Evolutionary conservation across 1,284 basidiomycete genomes (phyloP).

Genomic region (Ustilago cynodontis): DNA sequence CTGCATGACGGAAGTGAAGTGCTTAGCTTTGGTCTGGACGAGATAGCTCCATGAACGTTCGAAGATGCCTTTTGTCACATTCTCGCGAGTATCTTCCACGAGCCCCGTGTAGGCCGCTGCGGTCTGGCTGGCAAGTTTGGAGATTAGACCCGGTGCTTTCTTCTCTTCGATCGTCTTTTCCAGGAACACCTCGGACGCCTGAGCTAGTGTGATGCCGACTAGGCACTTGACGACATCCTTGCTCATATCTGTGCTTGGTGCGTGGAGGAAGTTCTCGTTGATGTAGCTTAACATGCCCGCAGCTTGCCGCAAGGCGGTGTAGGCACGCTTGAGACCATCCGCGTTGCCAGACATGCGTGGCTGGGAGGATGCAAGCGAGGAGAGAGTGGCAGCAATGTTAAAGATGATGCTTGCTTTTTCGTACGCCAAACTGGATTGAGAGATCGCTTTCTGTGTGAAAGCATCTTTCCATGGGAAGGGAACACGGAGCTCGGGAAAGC

Average conservation of each 20-base stretch:
- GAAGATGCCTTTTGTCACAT: slow-evolving; percentile 93
- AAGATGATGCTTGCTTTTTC: slow-evolving; percentile 99
- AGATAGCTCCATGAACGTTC: slow-evolving; percentile 93
- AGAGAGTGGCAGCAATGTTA: slow-evolving; percentile 94
- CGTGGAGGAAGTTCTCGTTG: slow-evolving; percentile 99
- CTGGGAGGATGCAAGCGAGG: slow-evolving; percentile 85
- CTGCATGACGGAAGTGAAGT: slow-evolving; percentile 87
- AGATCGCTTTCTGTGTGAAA: slow-evolving; percentile 89
- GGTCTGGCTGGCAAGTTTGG: slow-evolving; percentile 87
- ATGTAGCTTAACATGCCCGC: slow-evolving; percentile 98
- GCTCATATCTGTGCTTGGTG: slow-evolving; percentile 95
- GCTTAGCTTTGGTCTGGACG: slow-evolving; percentile 89
- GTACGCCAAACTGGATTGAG: slow-evolving; percentile 94
- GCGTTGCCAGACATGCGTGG: slow-evolving; percentile 71
- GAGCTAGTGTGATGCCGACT: slow-evolving; percentile 85
- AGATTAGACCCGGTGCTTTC: slow-evolving; percentile 76
- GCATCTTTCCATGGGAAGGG: slow-evolving; percentile 96
- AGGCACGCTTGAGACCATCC: slow-evolving; percentile 94
- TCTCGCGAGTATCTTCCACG: slow-evolving; percentile 91
- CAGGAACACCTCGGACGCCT: slow-evolving; percentile 95
- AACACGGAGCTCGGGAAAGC: slow-evolving; percentile 95
- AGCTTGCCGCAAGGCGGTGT: slow-evolving; percentile 90
- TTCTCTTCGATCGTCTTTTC: slow-evolving; percentile 82
- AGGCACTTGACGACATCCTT: slow-evolving; percentile 94
- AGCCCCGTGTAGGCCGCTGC: slow-evolving; percentile 83